Base-by-base conservation (phyloP, 371 early-diverging fungal species). In the Phascolomyces articulosus region DNA sequence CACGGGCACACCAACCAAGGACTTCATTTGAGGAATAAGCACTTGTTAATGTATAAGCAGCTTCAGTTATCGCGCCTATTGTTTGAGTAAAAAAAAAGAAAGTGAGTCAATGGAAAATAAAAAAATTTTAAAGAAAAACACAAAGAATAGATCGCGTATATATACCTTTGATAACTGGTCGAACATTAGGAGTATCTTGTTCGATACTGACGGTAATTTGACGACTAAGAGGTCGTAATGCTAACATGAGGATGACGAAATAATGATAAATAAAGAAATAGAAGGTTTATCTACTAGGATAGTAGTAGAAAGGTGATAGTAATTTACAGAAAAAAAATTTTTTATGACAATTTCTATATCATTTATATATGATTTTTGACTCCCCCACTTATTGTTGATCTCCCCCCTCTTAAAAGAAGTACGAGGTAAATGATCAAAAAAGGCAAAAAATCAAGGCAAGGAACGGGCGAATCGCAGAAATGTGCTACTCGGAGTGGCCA, bases 151-250 rank as follows among this genome's bases (percentile, higher is more conserved):
- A n/a, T n/a, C n/a, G n/a, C n/a, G n/a, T n/a, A n/a, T n/a, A n/a
- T n/a, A n/a, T 65, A 78, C 78, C 76, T 69, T 79, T 76, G 29
- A 79, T 68, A 15, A 79, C 60, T 23, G 79, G 77, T 7, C 79
- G 72, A 15, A 79, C 69, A 67, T 74, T 79, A 29, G 70, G 60
- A 23, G 64, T 60, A n/a, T 64, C 66, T 38, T 72, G 64, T 11
- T 72, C 68, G 18, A 69, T 54, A 41, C 71, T 74, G 48, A 77
- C 65, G 2, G 77, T 77, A 26, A 77, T 44, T 57, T 74, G 70
- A 24, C 80, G 73, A 55, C 68, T 63, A 24, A 77, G 28, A 20
- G 51, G 51, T 24, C 23, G n/a, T 24, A 51, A 15, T 11, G 51
- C 23, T n/a, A 51, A 7, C 51, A n/a, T 44, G 44, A 44, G 8